Evolutionary conservation across 495 filamentous ascomycete genomes (phyloP).

Genomic region (Penicillium lagena): DNA sequence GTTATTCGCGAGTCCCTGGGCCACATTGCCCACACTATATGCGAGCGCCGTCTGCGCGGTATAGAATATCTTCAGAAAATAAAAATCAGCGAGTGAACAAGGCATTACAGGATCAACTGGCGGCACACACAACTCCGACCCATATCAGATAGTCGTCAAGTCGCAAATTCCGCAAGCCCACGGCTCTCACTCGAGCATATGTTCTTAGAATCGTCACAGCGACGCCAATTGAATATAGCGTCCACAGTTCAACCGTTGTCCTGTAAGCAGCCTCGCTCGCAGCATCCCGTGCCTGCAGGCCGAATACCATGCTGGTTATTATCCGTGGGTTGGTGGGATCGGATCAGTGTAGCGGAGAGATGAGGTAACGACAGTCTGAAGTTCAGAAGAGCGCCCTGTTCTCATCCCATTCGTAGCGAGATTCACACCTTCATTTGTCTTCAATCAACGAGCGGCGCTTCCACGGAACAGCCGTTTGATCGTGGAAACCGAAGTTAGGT

Average conservation of each 20-base stretch:
- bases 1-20: conserved; percentile 43
- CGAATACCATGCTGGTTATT: conserved; percentile 1
- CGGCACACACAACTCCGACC: conserved; percentile 35
- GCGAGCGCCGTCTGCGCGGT: conserved; percentile 28
- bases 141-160: conserved; percentile 51
- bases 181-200: conserved; percentile 33
- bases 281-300: conserved; percentile 16
- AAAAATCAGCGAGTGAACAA: conserved; percentile 1
- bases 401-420: no score
- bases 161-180: conserved; percentile 34
- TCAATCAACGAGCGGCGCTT: no score
- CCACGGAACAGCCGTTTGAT: no score
- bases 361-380: not conserved
- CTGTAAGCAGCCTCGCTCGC: conserved; percentile 23
- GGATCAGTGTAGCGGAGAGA: conserved; percentile 1
- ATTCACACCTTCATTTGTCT: no score
- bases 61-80: conserved; percentile 23
- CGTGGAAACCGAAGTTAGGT: no score
- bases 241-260: conserved; percentile 38
- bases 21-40: conserved; percentile 24
- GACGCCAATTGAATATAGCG: conserved; percentile 37
- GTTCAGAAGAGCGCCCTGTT: not conserved
- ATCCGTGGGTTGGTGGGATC: not conserved
- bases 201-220: conserved; percentile 37
- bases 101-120: not conserved